These are phyloP conservation scores for Puccinia novopanici DNA, from an alignment of 1,284 basidiomycete genomes.

Conservation along the genomic window DNA sequence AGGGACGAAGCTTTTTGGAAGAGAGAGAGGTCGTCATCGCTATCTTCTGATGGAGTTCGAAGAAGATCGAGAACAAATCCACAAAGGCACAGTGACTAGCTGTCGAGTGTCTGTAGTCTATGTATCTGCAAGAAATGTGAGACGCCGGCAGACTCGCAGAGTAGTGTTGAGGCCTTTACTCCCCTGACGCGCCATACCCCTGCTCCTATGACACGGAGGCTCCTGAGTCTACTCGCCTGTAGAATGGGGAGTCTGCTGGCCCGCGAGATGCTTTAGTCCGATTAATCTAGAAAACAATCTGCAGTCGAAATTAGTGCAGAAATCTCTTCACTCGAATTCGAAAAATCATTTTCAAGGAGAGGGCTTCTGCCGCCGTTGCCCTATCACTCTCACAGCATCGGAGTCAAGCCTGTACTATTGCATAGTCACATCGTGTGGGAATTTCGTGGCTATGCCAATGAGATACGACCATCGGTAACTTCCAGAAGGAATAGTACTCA, in stretches of 20 bases:
- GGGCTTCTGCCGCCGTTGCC: slow-evolving; percentile 15
- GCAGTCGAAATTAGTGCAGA: slow-evolving; percentile 1
- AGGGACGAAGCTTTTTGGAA: background rate
- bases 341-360: background rate
- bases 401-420: slow-evolving; percentile 17
- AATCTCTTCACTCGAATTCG: slow-evolving; percentile 15
- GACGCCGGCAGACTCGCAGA: background rate
- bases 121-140: background rate
- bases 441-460: slow-evolving; percentile 8
- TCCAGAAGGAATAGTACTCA: background rate
- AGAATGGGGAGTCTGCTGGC: background rate
- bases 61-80: slow-evolving; percentile 3
- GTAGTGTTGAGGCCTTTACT: background rate
- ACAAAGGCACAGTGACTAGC: no score
- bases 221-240: background rate
- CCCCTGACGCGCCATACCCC: background rate
- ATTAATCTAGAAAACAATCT: background rate
- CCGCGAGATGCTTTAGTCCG: background rate
- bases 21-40: background rate
- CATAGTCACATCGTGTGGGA: background rate
- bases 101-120: background rate
- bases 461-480: slow-evolving; percentile 14
- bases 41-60: slow-evolving; percentile 17
- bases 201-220: background rate
- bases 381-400: slow-evolving; percentile 22